phyloP scores from a whole-genome alignment of 805 yeast species.

The Pichia kluyveri region DNA sequence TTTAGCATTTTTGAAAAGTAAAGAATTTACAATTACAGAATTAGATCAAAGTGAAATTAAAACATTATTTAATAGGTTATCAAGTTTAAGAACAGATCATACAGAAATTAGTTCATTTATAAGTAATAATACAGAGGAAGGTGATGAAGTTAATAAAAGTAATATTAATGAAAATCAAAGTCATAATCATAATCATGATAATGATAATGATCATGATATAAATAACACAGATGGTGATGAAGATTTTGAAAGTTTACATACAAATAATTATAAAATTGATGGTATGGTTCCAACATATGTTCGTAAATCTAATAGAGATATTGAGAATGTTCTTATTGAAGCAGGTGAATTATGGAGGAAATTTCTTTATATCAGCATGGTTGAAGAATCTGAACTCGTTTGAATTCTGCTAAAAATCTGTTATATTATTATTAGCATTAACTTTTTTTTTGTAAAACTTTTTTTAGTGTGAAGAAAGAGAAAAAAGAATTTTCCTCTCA shows the following conservation, averaged over 20 bases:
- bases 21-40: slow-evolving; percentile 70
- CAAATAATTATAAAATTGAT: background rate
- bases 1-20: slow-evolving; percentile 70
- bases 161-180: background rate
- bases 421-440: background rate
- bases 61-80: slow-evolving; percentile 57
- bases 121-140: slow-evolving; percentile 9
- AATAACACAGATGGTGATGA: background rate
- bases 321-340: slow-evolving; percentile 63
- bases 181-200: background rate
- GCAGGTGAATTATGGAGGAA: slow-evolving; percentile 87
- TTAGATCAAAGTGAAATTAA: slow-evolving; percentile 86
- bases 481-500: background rate
- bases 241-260: background rate
- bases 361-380: slow-evolving; percentile 59
- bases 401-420: background rate
- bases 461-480: background rate
- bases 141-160: background rate
- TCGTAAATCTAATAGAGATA: slow-evolving; percentile 35
- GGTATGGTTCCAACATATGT: background rate
- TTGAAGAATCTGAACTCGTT: slow-evolving; percentile 28
- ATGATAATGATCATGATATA: background rate
- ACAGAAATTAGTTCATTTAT: slow-evolving; percentile 23
- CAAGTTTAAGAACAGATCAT: slow-evolving; percentile 29
- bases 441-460: background rate